Conservation (phyloP, 371 early-diverging fungal genomes). For the Blakeslea trispora region DNA sequence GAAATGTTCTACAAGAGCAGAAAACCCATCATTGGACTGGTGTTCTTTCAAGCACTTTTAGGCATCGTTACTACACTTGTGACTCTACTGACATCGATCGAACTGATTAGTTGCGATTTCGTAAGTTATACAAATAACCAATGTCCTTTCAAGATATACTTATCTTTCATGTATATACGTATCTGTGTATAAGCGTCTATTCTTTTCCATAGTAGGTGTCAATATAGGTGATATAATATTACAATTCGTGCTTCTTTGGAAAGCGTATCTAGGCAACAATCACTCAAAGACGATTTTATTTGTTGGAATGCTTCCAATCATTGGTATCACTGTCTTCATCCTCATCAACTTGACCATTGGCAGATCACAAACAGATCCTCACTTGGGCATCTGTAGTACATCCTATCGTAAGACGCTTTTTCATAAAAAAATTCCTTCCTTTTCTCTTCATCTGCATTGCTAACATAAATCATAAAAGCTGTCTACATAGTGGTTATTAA, state of each 20-base stretch:
- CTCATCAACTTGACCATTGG: conserved; percentile 38
- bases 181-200: too few relatives aligned
- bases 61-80: conserved; percentile 39
- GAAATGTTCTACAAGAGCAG: conserved; percentile 33
- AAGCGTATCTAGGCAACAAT: conserved; percentile 48
- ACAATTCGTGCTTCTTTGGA: conserved; percentile 46
- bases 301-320: conserved; percentile 34
- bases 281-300: conserved; percentile 35
- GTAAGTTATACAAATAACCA: too few relatives aligned
- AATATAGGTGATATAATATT: conserved; percentile 43
- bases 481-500: conserved; percentile 38
- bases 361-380: conserved; percentile 22
- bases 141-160: too few relatives aligned
- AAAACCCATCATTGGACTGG: conserved; percentile 42
- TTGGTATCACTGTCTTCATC: conserved; percentile 36
- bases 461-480: too few relatives aligned
- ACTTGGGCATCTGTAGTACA: conserved; percentile 31
- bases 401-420: conserved; percentile 45
- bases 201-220: conserved; percentile 46
- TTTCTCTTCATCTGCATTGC: too few relatives aligned
- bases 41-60: conserved; percentile 36
- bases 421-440: too few relatives aligned
- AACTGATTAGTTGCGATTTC: conserved; percentile 37
- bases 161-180: too few relatives aligned
- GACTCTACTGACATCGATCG: conserved; percentile 36